phyloP scores from a whole-genome alignment of 73 alveolate genomes.

The Paramecium tetraurelia region DNA sequence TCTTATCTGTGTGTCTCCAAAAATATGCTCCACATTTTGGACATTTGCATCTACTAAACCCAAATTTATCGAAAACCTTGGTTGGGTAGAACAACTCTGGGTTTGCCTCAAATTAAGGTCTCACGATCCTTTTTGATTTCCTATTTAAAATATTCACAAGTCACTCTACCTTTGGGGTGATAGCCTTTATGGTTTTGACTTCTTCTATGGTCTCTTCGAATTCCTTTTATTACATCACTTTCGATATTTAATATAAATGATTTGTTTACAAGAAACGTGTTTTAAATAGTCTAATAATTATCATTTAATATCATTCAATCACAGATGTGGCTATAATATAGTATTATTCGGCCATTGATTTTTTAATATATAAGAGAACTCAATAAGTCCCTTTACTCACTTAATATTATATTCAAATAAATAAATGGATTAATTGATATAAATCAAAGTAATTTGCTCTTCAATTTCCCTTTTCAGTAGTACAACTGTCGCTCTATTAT shows the following conservation, averaged over 20 bases:
- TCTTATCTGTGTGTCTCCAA: slow-evolving; percentile 89
- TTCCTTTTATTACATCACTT: slow-evolving; percentile 14
- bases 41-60: slow-evolving; percentile 62
- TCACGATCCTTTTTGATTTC: slow-evolving; percentile 88
- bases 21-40: slow-evolving; percentile 76
- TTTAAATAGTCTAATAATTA: slow-evolving; percentile 38
- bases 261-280: slow-evolving; percentile 45
- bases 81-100: slow-evolving; percentile 96
- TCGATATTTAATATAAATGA: slow-evolving; percentile 22
- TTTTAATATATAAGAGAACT: not conserved
- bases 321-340: slow-evolving; percentile 20
- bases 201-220: slow-evolving; percentile 65
- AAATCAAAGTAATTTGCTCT: not conserved
- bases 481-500: not conserved
- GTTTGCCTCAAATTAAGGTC: slow-evolving; percentile 88
- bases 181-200: slow-evolving; percentile 67
- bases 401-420: not conserved
- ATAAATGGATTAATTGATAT: not conserved
- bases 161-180: slow-evolving; percentile 65
- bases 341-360: not conserved
- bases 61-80: slow-evolving; percentile 63
- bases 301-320: not conserved
- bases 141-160: slow-evolving; percentile 59
- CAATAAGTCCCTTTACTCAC: not conserved
- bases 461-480: not conserved